These are phyloP conservation scores for Marasmius oreades DNA, from an alignment of 1,284 basidiomycete genomes.

Conservation along the genomic window DNA sequence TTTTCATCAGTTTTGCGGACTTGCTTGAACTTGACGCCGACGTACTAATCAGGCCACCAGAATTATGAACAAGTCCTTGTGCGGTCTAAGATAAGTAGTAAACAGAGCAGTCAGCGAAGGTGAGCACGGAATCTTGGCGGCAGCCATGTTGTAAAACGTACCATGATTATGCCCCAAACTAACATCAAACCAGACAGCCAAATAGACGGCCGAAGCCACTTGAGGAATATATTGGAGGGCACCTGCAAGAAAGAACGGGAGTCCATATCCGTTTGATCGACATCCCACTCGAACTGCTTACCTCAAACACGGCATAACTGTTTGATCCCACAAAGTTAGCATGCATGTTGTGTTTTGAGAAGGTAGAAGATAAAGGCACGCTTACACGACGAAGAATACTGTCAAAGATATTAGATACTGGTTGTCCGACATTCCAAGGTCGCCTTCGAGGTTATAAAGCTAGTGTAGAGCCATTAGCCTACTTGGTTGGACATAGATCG, in stretches of 20 bases:
- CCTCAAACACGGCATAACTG: constrained; percentile 65
- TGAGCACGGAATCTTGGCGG: too few relatives aligned
- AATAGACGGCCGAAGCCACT: constrained; percentile 49
- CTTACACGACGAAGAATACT: constrained; percentile 51
- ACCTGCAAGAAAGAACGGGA: constrained; percentile 42
- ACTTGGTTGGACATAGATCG: neutral
- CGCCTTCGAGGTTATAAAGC: constrained; percentile 53
- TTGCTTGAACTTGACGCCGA: constrained; percentile 4
- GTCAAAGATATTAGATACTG: constrained; percentile 67
- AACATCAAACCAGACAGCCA: constrained; percentile 66
- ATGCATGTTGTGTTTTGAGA: too few relatives aligned
- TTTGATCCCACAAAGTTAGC: too few relatives aligned
- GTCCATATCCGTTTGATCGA: neutral
- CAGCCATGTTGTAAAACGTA: constrained; percentile 20
- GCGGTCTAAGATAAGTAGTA: too few relatives aligned
- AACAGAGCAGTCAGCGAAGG: too few relatives aligned
- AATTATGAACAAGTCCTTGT: constrained; percentile 67
- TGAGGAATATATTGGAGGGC: constrained; percentile 68
- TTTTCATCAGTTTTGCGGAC: neutral
- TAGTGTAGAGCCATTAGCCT: constrained; percentile 20
- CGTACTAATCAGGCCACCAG: constrained; percentile 59
- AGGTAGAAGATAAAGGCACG: constrained; percentile 37
- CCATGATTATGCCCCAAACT: constrained; percentile 73
- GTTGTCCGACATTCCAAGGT: constrained; percentile 54
- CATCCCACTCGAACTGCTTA: constrained; percentile 14